phyloP scores from a whole-genome alignment of 169 alveolate genomes.

The Plasmodium vivax region DNA sequence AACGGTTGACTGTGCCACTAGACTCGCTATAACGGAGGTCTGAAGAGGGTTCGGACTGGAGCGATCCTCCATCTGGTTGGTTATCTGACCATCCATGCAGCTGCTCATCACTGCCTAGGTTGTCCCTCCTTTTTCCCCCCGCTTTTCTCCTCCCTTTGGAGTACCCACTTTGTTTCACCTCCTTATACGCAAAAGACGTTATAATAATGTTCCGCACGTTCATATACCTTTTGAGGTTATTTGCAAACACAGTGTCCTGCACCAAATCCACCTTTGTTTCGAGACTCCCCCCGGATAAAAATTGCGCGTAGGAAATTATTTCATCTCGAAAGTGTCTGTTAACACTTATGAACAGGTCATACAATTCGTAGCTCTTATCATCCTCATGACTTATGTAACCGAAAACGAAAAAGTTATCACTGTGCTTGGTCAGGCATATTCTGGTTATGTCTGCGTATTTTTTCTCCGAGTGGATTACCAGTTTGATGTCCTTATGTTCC shows the following conservation, averaged over 20 bases:
- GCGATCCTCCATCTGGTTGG: not conserved
- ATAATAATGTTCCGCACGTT: constrained; percentile 53
- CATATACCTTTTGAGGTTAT: constrained; percentile 56
- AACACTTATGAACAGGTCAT: constrained; percentile 65
- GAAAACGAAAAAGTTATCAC: constrained; percentile 54
- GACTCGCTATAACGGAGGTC: not conserved
- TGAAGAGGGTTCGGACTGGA: constrained; percentile 8
- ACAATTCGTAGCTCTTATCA: constrained; percentile 17
- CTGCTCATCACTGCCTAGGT: not conserved
- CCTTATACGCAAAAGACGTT: constrained; percentile 61
- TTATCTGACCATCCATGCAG: not conserved
- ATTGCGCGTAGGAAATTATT: constrained; percentile 48
- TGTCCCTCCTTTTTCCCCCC: constrained; percentile 14
- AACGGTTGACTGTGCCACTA: not conserved
- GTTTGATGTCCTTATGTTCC: constrained; percentile 32
- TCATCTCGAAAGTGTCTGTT: constrained; percentile 69
- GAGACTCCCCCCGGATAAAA: constrained; percentile 44
- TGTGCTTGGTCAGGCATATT: constrained; percentile 49
- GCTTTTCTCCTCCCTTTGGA: not conserved
- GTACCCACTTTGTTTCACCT: constrained; percentile 5
- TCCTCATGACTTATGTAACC: constrained; percentile 45
- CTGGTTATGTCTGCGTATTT: constrained; percentile 67
- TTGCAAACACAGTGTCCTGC: constrained; percentile 41
- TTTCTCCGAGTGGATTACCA: constrained; percentile 12
- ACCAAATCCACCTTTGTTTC: constrained; percentile 49